These are phyloP conservation scores for Kluyveromyces sp. DNA, from an alignment of 1,139 yeast species.

Conservation along the genomic window DNA sequence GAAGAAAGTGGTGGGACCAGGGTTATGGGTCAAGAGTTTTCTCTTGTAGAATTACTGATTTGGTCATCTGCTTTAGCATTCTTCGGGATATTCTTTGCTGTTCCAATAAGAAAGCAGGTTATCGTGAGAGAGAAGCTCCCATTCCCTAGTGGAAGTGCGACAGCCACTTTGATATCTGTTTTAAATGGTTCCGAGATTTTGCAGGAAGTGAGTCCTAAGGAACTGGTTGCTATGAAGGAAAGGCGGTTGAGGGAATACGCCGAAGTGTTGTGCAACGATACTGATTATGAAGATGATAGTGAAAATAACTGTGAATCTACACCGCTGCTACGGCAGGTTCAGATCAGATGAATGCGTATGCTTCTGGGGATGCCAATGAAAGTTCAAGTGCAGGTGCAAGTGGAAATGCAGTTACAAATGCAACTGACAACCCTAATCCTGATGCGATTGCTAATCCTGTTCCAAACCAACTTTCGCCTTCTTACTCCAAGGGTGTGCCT, in stretches of 20 bases:
- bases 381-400: too few relatives aligned
- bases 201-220: constrained; percentile 34
- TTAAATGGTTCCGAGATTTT: constrained; percentile 61
- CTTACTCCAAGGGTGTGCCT: constrained; percentile 16
- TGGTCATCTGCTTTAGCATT: constrained; percentile 88
- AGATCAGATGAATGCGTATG: neutral
- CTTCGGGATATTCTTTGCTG: constrained; percentile 93
- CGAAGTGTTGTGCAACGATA: constrained; percentile 23
- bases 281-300: constrained; percentile 2
- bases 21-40: constrained; percentile 32
- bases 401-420: too few relatives aligned
- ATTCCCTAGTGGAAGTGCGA: constrained; percentile 94
- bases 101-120: constrained; percentile 78
- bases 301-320: constrained; percentile 5
- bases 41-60: constrained; percentile 47
- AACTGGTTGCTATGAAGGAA: constrained; percentile 22
- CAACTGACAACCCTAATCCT: neutral
- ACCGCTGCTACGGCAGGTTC: neutral
- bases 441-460: neutral
- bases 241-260: constrained; percentile 25
- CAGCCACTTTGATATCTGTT: constrained; percentile 86
- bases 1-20: constrained; percentile 66
- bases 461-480: neutral
- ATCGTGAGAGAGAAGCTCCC: constrained; percentile 77
- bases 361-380: neutral